Evolutionary conservation across 2,329 filamentous ascomycete species (phyloP), one percentile per base, ranked within the genome.

Genomic region (Lecanicillium sp.): DNA sequence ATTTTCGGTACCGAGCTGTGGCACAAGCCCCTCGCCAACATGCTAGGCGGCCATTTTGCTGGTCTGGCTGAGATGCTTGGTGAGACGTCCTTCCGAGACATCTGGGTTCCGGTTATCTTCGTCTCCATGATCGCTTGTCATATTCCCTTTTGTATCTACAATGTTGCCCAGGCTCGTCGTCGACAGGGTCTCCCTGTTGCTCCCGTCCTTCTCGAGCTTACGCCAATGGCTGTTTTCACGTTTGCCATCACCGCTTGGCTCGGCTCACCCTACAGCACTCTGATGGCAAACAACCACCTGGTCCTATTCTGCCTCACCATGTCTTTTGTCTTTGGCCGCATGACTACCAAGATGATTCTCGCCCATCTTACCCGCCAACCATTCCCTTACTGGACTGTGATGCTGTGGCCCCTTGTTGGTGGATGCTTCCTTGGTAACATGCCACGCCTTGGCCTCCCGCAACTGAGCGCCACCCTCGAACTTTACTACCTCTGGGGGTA

Each of bases 311-410:
- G 89, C 67, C 64, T 94, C 43, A 94, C 86, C 43, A 84, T 96
- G 71, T 85, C 86, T n/a, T 89, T 96, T 52, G 92, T 95, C 43
- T 96, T 98, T 60, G 92, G 92, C 27, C 83, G 92, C 49, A 88
- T 98, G 82, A 96, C 92, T 0, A 98, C 92, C 29, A 98, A 96
- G 70, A 96, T 96, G 62, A 98, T 98, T 56, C 79, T 98, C 14
- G 90, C 92, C 3, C 92, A 98, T 61, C 71, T 98, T 37, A 92
- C 92, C 2, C 79, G 79, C 46, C 92, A 96, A 59, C 85, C 90
- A 4, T 98, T 96, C 64, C 92, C 92, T 2, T 94, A 85, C 72
- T 96, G 89, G 88, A 96, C 92, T 9, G 75, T 92, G 35, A 85
- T 96, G 75, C 72, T 96, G 28, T 78, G 76, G 25, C 92, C 92